A percentile compares a stretch with the other conserved stretches of the same genome.
Conservation (phyloP, 2,329 filamentous ascomycete genomes). For the Harringtonia aguacate region DNA sequence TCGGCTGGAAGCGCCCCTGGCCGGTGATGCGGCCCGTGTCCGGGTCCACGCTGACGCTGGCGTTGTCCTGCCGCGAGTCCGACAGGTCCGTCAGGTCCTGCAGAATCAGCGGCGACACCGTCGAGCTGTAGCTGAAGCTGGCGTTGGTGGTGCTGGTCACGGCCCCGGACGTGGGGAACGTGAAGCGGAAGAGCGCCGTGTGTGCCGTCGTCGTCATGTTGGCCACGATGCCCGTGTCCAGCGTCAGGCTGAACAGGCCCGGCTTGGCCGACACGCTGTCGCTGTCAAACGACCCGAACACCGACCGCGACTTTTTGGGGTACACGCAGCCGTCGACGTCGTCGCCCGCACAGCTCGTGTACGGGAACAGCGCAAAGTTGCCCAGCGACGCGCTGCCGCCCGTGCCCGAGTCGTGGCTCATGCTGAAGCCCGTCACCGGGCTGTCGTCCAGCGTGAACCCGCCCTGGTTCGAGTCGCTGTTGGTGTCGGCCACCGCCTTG, state of each 20-base stretch:
- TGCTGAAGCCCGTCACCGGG: slow-evolving; percentile 42
- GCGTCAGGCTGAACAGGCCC: slow-evolving; percentile 53
- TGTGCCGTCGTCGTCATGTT: slow-evolving; percentile 62
- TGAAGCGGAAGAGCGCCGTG: slow-evolving; percentile 55
- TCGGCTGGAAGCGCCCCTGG: slow-evolving; percentile 50
- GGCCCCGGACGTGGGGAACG: slow-evolving; percentile 37
- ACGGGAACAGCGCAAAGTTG: slow-evolving; percentile 64
- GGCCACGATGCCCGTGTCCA: slow-evolving; percentile 45
- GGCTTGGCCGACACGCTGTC: slow-evolving; percentile 45
- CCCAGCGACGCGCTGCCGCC: slow-evolving; percentile 52
- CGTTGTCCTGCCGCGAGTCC: slow-evolving; percentile 48
- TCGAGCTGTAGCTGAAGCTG: background rate
- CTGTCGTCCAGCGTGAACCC: slow-evolving; percentile 42
- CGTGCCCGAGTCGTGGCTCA: slow-evolving; percentile 49
- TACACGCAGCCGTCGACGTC: slow-evolving; percentile 53
- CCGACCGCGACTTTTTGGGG: slow-evolving; percentile 32
- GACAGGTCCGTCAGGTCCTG: slow-evolving; percentile 56
- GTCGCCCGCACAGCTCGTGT: slow-evolving; percentile 48
- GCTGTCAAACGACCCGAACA: slow-evolving; percentile 33
- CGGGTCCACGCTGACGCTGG: slow-evolving; percentile 41
- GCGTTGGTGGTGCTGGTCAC: background rate
- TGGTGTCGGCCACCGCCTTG: slow-evolving; percentile 47
- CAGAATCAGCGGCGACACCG: slow-evolving; percentile 47
- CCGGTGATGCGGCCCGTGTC: slow-evolving; percentile 51
- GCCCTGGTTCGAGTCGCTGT: slow-evolving; percentile 41